Percentiles rank a stretch among this genome's conserved stretches.
Evolutionary conservation across 2,329 filamentous ascomycete species (phyloP).

Genomic region (Coniochaeta sp.): DNA sequence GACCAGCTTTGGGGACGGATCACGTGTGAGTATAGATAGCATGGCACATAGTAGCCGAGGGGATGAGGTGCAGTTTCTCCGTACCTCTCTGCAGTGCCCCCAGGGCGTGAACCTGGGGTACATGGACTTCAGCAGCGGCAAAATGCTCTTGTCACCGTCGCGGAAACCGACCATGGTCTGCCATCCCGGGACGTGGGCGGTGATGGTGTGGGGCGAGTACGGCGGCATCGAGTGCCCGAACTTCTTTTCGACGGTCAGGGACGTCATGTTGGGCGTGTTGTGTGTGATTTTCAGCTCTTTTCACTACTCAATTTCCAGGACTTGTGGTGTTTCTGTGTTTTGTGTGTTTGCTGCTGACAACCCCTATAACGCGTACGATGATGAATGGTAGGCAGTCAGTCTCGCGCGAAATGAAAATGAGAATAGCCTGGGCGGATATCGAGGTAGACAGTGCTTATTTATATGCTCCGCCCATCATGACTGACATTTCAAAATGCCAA

Average conservation of each 20-base stretch:
- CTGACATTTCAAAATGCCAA: background rate
- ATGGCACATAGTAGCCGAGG: too few species aligned
- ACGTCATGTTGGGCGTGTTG: constrained; percentile 9
- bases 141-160: constrained; percentile 28
- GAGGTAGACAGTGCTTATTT: background rate
- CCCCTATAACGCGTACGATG: too few species aligned
- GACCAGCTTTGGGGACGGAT: constrained; percentile 23
- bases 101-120: constrained; percentile 38
- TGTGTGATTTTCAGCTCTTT: background rate
- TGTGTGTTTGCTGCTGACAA: background rate
- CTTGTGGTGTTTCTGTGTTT: background rate
- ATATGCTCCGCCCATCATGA: background rate
- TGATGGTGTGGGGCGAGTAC: constrained; percentile 37
- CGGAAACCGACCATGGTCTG: constrained; percentile 32
- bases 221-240: constrained; percentile 39
- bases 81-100: constrained; percentile 22
- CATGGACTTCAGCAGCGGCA: constrained; percentile 30
- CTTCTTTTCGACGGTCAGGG: constrained; percentile 18
- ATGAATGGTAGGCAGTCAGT: too few species aligned
- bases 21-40: background rate
- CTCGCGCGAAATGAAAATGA: too few species aligned
- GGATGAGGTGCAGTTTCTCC: constrained; percentile 3
- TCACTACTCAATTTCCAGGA: background rate
- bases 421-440: background rate
- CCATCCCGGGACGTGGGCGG: constrained; percentile 38